phyloP scores from a whole-genome alignment of 345 rosid species.

The Citrus glauca region DNA sequence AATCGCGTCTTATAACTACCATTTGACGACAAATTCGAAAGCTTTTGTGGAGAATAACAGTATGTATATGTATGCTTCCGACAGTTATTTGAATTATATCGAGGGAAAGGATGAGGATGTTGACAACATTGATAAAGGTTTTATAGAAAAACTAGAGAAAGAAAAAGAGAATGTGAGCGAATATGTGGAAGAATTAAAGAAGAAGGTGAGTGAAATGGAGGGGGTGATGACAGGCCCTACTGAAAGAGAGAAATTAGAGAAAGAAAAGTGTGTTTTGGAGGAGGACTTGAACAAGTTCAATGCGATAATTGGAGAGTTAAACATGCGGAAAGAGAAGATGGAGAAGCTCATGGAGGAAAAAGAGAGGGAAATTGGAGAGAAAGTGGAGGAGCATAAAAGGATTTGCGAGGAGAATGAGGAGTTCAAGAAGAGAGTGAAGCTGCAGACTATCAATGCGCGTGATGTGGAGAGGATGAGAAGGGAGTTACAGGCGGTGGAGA shows the following conservation, averaged over 20 bases:
- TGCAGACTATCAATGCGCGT: slow-evolving; percentile 66
- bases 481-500: slow-evolving; percentile 83
- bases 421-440: slow-evolving; percentile 61
- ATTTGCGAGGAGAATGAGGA: slow-evolving; percentile 67
- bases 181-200: slow-evolving; percentile 26
- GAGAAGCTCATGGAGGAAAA: slow-evolving; percentile 62
- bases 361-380: slow-evolving; percentile 43
- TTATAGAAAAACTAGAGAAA: slow-evolving; percentile 50
- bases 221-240: slow-evolving; percentile 50
- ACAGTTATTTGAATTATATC: slow-evolving; percentile 53
- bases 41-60: slow-evolving; percentile 38
- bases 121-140: slow-evolving; percentile 50
- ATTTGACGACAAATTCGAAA: slow-evolving; percentile 23
- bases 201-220: slow-evolving; percentile 48
- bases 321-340: slow-evolving; percentile 31
- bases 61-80: slow-evolving; percentile 36
- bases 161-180: slow-evolving; percentile 46
- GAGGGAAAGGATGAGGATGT: slow-evolving; percentile 60
- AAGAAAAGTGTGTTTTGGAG: slow-evolving; percentile 52
- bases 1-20: slow-evolving; percentile 39
- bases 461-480: slow-evolving; percentile 95
- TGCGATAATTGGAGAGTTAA: slow-evolving; percentile 44
- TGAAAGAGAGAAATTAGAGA: slow-evolving; percentile 52
- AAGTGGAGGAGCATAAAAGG: slow-evolving; percentile 56
- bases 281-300: slow-evolving; percentile 68